phyloP scores from a whole-genome alignment of 176 grass and related monocot genomes.

The Tillandsia fasciculata region DNA sequence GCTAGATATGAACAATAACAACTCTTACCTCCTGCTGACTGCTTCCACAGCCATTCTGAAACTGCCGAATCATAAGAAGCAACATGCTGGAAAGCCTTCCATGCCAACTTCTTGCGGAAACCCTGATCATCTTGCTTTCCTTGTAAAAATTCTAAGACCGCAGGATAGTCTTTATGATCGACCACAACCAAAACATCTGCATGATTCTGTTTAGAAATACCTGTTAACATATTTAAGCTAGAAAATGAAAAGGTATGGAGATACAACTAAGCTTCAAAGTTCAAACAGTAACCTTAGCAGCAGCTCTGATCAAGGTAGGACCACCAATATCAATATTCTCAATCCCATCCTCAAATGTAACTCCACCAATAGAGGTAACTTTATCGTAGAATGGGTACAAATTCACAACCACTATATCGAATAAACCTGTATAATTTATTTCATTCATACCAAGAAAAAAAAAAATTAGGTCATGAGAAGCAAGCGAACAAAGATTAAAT shows the following conservation, averaged over 20 bases:
- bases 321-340: conserved; percentile 98
- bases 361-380: conserved; percentile 51
- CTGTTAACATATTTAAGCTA: not conserved
- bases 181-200: conserved; percentile 29
- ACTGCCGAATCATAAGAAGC: conserved; percentile 81
- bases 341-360: conserved; percentile 88
- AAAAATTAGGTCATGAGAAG: not conserved
- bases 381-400: conserved; percentile 95
- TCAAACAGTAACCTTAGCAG: conserved; percentile 51
- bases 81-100: conserved; percentile 87
- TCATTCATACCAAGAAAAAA: not conserved
- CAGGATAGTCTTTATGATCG: conserved; percentile 22
- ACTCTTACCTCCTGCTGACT: conserved; percentile 44
- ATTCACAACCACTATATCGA: conserved; percentile 95
- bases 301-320: conserved; percentile 84
- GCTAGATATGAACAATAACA: not conserved
- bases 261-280: conserved; percentile 4
- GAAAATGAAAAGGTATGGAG: not conserved
- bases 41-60: conserved; percentile 77
- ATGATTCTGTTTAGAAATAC: conserved; percentile 18
- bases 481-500: not conserved
- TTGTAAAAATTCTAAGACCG: conserved; percentile 23
- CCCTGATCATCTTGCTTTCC: conserved; percentile 35
- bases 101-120: conserved; percentile 64
- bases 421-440: conserved; percentile 47